Base-by-base conservation (phyloP, 176 grass and related monocot species). In the Stipa capillata region DNA sequence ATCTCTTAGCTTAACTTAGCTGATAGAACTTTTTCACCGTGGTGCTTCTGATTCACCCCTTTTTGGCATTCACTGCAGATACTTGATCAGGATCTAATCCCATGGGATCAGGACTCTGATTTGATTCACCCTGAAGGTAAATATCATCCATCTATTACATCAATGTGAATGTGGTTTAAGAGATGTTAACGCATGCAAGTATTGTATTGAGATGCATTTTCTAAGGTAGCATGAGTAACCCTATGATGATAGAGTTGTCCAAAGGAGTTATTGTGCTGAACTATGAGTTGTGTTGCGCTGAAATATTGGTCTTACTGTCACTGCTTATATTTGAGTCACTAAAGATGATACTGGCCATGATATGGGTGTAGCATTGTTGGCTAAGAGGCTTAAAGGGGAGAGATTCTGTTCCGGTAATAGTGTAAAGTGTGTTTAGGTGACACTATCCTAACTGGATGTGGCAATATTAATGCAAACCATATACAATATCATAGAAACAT, bases 71-170 rank as follows among this genome's bases (percentile, higher is more conserved):
- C 69, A 55, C 43, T 82, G 72, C 84, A 93, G 91, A 85, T 90
- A 74, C 84, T 93, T 57, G 84, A 85, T 57, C 82, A 87, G 73
- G 91, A 93, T 61, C 55, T 90, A 52, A 84, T 89, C 15, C 91
- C 91, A 63, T 90, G 85, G 82, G 87, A 90, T 59, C 84, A 89
- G 69, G 91, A 87, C 56, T 77, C 81, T 57, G 73, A 81, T 69
- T 54, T 69, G 4, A 79, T 80, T 45, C 75, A 83, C 18, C 82
- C 85, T 77, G 91, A 89, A 87, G 87, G 91, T 93, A 90, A 86
- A 55, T 57, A 20, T 72, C 8, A 37, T 49, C 54, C 40, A 56
- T 72, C 10, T 43, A 18, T 69, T 32, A 62, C 11, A 45, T 85
- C 16, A 16, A 47, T 64, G 56, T 8, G 12, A 54, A 29, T 57